Evolutionary conservation across 208 protist genomes (phyloP), one percentile per base, ranked within the genome.

Genomic region (Phytomonas serpens): DNA sequence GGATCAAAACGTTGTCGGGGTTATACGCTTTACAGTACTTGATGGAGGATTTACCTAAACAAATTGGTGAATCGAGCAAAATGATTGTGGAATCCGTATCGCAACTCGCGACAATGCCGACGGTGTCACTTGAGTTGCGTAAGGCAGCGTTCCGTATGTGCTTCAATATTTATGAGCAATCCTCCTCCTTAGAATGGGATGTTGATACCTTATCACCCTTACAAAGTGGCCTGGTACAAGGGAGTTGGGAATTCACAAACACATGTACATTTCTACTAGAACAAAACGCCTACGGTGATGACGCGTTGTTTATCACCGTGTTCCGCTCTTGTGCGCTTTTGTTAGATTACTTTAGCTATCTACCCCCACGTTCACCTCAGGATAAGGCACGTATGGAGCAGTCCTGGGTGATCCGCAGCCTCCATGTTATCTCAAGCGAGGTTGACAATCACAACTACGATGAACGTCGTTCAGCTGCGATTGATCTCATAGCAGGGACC

Each of bases 131-230:
- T 14, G 67, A 78, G 29, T 71, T 93, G 29, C 80, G 80, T 32
- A 93, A 93, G 67, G 88, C 91, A 47, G 89, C 81, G 29, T 96
- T 96, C 77, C 79, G 86, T 32, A 93, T 96, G 88, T 93, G 88
- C 68, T 93, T 80, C 72, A 91, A 92, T 63, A 83, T 88, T 38
- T 96, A 93, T 73, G 88, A 96, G 72, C 87, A 90, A 64, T 78
- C 81, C n/a, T 78, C 87, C 9, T 47, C 82, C n/a, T 78, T 96
- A 33, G 88, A 96, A 63, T 96, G 91, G 88, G 87, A 93, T 73
- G 85, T 96, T 7, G 85, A 89, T 9, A 74, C 76, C 14, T 74
- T 93, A 32, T 93, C 88, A 33, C 85, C 88, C 29, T 72, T 93
- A 37, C 91, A 96, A 71, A 71, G 82, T 30, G 91, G 91, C 16